A percentile compares a stretch with the other conserved stretches of the same genome.
These are phyloP conservation scores for Trypanosomatidae sp. DNA, from an alignment of 208 protist genomes.

Conservation along the genomic window DNA sequence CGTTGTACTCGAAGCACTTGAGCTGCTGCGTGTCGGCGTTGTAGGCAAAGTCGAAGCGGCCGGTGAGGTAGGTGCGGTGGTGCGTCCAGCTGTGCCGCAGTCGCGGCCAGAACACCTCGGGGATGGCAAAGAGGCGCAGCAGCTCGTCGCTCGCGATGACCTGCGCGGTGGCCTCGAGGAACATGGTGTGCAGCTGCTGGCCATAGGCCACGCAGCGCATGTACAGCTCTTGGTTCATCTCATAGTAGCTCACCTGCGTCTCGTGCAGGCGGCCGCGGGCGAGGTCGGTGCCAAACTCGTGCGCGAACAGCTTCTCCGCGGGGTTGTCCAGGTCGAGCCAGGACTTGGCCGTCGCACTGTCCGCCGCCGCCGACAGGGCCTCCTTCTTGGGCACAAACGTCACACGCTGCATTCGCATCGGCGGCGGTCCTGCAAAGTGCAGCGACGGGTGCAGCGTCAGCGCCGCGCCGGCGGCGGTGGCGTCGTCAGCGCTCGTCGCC, in stretches of 20 bases:
- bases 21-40: conserved; percentile 51
- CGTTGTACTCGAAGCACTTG: conserved; percentile 90
- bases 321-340: conserved; percentile 73
- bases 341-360: conserved; percentile 4
- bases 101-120: conserved; percentile 74
- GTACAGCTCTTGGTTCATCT: conserved; percentile 61
- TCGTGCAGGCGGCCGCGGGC: conserved; percentile 42
- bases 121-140: conserved; percentile 55
- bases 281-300: conserved; percentile 70
- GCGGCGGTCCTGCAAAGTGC: conserved; percentile 20
- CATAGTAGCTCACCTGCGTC: conserved; percentile 63
- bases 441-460: conserved; percentile 46
- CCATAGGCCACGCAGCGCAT: conserved; percentile 43
- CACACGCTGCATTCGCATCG: conserved; percentile 35
- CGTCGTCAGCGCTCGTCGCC: too few relatives aligned
- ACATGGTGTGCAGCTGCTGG: conserved; percentile 62
- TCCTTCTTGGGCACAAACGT: conserved; percentile 27
- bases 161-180: conserved; percentile 74
- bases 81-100: conserved; percentile 66
- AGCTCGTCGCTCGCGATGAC: conserved; percentile 66
- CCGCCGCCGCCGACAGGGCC: too few relatives aligned
- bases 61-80: conserved; percentile 62
- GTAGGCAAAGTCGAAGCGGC: conserved; percentile 85
- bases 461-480: conserved; percentile 11
- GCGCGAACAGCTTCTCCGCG: conserved; percentile 59